phyloP scores from a whole-genome alignment of 306 rosid genomes.

The Sesbania bispinosa region DNA sequence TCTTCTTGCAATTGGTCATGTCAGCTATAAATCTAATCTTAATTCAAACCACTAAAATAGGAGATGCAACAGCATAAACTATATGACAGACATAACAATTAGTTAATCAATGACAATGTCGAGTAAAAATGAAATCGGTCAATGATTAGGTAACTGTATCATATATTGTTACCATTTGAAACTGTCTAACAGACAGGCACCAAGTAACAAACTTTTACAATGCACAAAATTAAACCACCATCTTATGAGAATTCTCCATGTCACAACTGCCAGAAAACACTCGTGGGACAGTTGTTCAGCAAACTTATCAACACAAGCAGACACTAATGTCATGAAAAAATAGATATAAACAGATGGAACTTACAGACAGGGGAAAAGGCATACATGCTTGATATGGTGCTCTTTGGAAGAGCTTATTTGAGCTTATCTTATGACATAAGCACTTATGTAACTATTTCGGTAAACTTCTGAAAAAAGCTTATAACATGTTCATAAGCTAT shows the following conservation, averaged over 20 bases:
- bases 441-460: no score
- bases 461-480: no score
- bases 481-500: no score
- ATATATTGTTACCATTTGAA: not conserved
- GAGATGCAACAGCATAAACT: not conserved
- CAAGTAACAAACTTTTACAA: conserved; percentile 1
- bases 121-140: no score
- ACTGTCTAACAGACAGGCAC: not conserved
- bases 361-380: not conserved
- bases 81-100: not conserved
- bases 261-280: conserved; percentile 7
- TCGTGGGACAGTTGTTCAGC: not conserved
- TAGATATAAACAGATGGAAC: not conserved
- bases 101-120: not conserved
- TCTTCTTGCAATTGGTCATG: no score
- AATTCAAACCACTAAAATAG: no score
- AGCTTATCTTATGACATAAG: no score
- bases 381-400: not conserved
- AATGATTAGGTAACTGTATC: not conserved
- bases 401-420: no score
- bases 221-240: conserved; percentile 8
- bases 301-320: not conserved
- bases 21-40: no score
- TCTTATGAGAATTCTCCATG: not conserved
- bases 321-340: not conserved